phyloP scores from a whole-genome alignment of 148 eudicot genomes.

The Heliamphora exappendiculata region DNA sequence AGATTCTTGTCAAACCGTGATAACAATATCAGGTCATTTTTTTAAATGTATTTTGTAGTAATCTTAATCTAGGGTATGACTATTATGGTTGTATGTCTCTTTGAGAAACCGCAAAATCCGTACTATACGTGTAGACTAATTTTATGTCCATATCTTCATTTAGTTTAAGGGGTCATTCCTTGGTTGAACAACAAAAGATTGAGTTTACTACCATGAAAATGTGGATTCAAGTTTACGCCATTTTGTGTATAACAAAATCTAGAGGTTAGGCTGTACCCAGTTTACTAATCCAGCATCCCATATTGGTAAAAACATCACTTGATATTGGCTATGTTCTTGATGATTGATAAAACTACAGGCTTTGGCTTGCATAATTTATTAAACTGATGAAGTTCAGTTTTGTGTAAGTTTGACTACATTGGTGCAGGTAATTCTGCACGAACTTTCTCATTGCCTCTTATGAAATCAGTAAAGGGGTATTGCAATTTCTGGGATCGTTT shows the following conservation, averaged over 20 bases:
- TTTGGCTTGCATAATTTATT: not conserved
- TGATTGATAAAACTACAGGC: not conserved
- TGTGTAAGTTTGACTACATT: not conserved
- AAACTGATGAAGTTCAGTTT: not conserved
- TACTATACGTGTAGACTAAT: not conserved
- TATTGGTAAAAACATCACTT: not conserved
- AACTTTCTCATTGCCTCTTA: not conserved
- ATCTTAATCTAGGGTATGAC: not conserved
- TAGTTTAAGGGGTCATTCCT: not conserved
- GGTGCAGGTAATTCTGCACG: not conserved
- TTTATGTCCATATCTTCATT: not conserved
- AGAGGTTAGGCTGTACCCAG: too few species aligned
- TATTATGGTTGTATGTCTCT: not conserved
- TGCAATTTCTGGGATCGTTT: not conserved
- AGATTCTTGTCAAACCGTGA: conserved; percentile 95
- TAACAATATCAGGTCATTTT: conserved; percentile 81
- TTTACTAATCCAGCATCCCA: not conserved
- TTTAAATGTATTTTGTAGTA: conserved; percentile 3
- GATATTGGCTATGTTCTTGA: not conserved
- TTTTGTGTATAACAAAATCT: not conserved
- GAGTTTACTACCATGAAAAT: not conserved
- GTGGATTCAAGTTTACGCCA: not conserved
- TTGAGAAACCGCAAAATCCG: conserved; percentile 9
- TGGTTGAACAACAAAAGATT: not conserved
- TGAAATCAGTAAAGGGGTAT: not conserved